Evolutionary conservation across 2,329 filamentous ascomycete genomes (phyloP), one percentile per base, ranked within the genome.

Genomic region (Allantophomopsis cytisporea): DNA sequence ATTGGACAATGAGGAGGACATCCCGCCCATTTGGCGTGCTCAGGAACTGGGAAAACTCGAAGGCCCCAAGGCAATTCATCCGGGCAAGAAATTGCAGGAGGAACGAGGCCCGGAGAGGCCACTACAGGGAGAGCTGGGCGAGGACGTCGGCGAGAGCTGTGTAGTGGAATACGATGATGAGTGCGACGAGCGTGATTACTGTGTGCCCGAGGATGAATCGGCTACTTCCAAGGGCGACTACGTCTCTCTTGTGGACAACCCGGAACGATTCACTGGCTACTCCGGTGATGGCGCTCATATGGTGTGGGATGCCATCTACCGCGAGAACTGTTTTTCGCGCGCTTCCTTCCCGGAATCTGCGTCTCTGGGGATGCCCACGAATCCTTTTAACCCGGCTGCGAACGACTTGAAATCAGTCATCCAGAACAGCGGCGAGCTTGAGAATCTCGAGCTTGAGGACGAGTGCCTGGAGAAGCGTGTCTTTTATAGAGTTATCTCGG

Each of bases 401-500:
- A 63, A 71, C 45, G 73, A 78, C 54, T 74, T 80, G 54, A 70
- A 70, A 49, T 69, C 72, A 38, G 70, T 80, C 21, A 63, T 80
- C 35, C 66, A 75, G 44, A 68, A 68, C 20, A 71, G 67, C 13
- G 73, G 73, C 14, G 69, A 76, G 37, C 71, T 73, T 50, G 75
- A 74, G 7, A 72, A 74, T 0, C 66, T 89, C 37, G 83, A 91
- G 47, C 69, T 79, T 36, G 87, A 94, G 49, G 88, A 95, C 50
- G 84, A 94, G 55, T 98, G 91, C 54, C 65, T 98, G 17, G 91
- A 98, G 66, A 96, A 98, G 70, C 82, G 91, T n/a, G 91, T 96
- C 31, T 98, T 98, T 59, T 91, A 96, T 62, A 76, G 88, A 6
- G 78, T 98, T 46, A 77, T 98, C 45, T 94, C 87, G 38, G 91